A percentile compares a stretch with the other conserved stretches of the same genome.
Conservation (phyloP, 441 rosid species). For the Theobroma grandiflorum region DNA sequence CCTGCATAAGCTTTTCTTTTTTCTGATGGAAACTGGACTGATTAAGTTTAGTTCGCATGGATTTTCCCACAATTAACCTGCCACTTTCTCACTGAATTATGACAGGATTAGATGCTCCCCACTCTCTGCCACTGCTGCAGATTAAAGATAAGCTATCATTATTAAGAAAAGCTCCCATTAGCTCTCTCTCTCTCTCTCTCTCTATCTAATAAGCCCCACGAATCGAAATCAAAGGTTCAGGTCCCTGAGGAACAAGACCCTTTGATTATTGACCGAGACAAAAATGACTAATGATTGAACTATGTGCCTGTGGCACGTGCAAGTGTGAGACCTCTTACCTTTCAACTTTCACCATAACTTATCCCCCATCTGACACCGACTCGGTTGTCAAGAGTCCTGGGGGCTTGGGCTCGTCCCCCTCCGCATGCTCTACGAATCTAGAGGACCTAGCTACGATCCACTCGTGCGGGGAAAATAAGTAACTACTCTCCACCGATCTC, state of each 20-base stretch:
- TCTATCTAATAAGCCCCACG: too few relatives aligned
- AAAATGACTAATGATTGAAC: neutral
- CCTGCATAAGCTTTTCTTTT: too few relatives aligned
- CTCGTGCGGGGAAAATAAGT: neutral
- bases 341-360: neutral
- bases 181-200: neutral
- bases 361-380: constrained; percentile 30
- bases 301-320: neutral
- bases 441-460: neutral
- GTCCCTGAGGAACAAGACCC: neutral
- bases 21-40: too few relatives aligned
- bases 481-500: neutral
- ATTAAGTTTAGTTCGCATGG: too few relatives aligned
- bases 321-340: neutral
- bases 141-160: constrained; percentile 4
- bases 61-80: too few relatives aligned
- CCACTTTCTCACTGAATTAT: too few relatives aligned
- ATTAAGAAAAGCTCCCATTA: constrained; percentile 2
- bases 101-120: too few relatives aligned
- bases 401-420: neutral
- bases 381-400: constrained; percentile 9
- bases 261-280: neutral
- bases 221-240: too few relatives aligned
- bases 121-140: neutral
- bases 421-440: neutral